Evolutionary conservation across 2,329 filamentous ascomycete species (phyloP), one percentile per base, ranked within the genome.

Genomic region (Ophiostoma sp.): DNA sequence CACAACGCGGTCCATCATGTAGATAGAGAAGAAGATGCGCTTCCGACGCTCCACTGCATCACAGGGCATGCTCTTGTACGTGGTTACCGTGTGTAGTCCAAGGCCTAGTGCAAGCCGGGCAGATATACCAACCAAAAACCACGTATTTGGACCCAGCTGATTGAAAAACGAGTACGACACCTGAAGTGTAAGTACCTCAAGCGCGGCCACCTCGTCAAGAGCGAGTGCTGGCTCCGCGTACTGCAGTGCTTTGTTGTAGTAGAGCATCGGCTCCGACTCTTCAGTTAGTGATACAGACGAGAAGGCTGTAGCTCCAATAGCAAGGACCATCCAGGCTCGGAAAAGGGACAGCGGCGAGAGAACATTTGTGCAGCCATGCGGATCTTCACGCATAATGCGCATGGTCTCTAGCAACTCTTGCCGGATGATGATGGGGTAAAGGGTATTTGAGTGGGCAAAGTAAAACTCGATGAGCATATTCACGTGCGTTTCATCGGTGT

Each of bases 161-260:
- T 82, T 83, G 74, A 83, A 83, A 70, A 83, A 83, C 0, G 81
- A 83, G 67, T 82, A 83, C 0, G 81, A 83, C 0, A 83, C 81
- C 68, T 83, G 81, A 0, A 83, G 77, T 75, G 80, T 80, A 41
- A 83, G 74, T 4, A 79, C 80, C 64, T 83, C 81, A 8, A 83
- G 71, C 0, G 80, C 80, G n/a, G 79, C 80, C 77, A 81, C 77
- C 39, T 82, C 79, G 23, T 77, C 79, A 64, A 76, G 76, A 2
- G 73, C 78, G 48, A 82, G 73, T 1, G 80, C 78, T 10, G 73
- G 67, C 68, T 83, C 81, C 23, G 80, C 79, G 71, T 81, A 81
- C 13, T 75, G 74, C 73, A 83, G 76, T 0, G 81, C 82, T 57
- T 81, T 81, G 57, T 80, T 82, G 72, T 80, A 83, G 67, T 80